phyloP scores from a whole-genome alignment of 192 early-diverging fungal species.

The Coemansia pectinata region DNA sequence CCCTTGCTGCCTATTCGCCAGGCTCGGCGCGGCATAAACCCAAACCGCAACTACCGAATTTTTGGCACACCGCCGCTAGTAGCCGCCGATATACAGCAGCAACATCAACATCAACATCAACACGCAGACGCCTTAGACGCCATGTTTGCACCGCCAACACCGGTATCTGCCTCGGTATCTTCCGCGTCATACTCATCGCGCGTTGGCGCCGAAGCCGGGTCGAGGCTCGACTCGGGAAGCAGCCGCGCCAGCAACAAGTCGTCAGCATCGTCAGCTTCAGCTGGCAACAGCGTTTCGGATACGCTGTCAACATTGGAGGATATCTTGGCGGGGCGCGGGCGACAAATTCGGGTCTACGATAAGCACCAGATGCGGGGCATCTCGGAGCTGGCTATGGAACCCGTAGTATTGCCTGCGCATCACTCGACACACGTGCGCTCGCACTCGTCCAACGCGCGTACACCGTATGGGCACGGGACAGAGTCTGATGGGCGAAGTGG shows the following conservation, averaged over 20 bases:
- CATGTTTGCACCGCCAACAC: constrained; percentile 42
- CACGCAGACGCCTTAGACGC: constrained; percentile 13
- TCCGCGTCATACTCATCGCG: constrained; percentile 38
- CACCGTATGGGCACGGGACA: constrained; percentile 15
- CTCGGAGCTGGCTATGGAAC: constrained; percentile 41
- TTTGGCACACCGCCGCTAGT: constrained; percentile 30
- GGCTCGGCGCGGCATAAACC: constrained; percentile 30
- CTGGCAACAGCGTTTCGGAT: not conserved
- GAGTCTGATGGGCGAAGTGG: constrained; percentile 42
- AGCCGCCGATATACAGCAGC: constrained; percentile 12
- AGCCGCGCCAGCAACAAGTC: constrained; percentile 43
- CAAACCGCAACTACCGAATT: constrained; percentile 48
- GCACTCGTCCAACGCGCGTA: constrained; percentile 20
- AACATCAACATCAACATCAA: constrained; percentile 3
- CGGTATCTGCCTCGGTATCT: constrained; percentile 42
- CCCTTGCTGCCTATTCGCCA: constrained; percentile 52
- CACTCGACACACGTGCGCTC: constrained; percentile 12
- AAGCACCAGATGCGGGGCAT: constrained; percentile 32
- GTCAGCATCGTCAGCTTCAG: not conserved
- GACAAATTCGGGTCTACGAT: constrained; percentile 27
- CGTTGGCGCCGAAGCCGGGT: constrained; percentile 3
- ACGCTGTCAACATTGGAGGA: constrained; percentile 9
- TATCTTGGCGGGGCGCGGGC: not conserved
- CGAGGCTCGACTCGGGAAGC: constrained; percentile 21
- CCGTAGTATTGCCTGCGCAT: constrained; percentile 11